Evolutionary conservation across 805 yeast species (phyloP).

Genomic region (Wickerhamiella vanderwaltii): DNA sequence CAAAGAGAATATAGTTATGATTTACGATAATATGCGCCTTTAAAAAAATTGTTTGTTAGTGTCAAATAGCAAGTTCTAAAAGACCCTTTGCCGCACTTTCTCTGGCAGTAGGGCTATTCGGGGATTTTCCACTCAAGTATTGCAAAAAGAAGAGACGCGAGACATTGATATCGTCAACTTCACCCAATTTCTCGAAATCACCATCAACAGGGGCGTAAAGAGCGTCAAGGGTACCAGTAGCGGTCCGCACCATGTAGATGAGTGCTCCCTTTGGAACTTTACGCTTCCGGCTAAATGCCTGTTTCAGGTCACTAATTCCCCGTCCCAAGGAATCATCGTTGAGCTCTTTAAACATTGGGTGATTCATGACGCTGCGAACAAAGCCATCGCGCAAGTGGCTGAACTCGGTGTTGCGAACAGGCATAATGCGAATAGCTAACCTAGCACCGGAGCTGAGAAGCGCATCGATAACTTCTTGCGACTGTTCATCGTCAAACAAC

Average conservation of each 20-base stretch:
- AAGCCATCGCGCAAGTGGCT: constrained; percentile 83
- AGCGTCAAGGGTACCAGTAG: constrained; percentile 37
- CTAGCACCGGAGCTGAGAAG: constrained; percentile 49
- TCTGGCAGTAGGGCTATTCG: constrained; percentile 44
- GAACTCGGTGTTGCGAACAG: constrained; percentile 84
- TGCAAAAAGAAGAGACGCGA: constrained; percentile 59
- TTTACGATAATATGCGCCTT: neutral
- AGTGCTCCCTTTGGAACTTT: constrained; percentile 66
- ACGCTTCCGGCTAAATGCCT: constrained; percentile 50
- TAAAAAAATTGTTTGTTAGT: neutral
- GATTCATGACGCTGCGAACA: constrained; percentile 62
- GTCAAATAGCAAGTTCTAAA: constrained; percentile 1
- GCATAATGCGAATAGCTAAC: constrained; percentile 64
- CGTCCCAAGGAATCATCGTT: constrained; percentile 36
- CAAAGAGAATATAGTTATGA: neutral
- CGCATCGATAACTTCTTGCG: constrained; percentile 42
- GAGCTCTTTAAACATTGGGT: constrained; percentile 42
- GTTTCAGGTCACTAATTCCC: constrained; percentile 58
- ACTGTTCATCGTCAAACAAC: constrained; percentile 34
- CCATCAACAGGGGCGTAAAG: constrained; percentile 31
- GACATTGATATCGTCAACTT: constrained; percentile 47
- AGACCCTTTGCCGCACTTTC: constrained; percentile 16
- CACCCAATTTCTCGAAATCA: constrained; percentile 37
- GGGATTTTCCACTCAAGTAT: constrained; percentile 59
- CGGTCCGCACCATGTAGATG: constrained; percentile 43